Conservation (phyloP, 768 basidiomycete species). For the Tricholoma matsutake region DNA sequence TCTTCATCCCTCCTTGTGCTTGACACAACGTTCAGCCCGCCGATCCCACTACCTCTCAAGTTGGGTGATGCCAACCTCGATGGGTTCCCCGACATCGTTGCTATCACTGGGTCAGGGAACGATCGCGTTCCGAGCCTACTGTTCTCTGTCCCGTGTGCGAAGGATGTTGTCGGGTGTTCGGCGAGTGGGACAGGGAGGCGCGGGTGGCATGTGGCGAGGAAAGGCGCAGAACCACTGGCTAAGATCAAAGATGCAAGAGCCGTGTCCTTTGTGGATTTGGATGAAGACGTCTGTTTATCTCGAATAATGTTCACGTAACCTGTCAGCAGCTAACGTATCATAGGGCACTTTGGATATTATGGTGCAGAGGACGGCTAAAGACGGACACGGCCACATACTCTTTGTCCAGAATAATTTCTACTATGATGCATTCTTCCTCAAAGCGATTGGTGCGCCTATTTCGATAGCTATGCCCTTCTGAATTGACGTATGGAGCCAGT, state of each 20-base stretch:
- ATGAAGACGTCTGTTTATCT: constrained; percentile 72
- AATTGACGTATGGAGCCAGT: constrained; percentile 45
- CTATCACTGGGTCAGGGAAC: constrained; percentile 45
- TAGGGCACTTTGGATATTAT: constrained; percentile 91
- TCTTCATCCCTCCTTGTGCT: constrained; percentile 60
- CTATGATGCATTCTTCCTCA: constrained; percentile 98
- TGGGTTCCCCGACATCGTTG: constrained; percentile 87
- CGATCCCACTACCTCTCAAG: constrained; percentile 73
- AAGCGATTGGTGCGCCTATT: constrained; percentile 74
- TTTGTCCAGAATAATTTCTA: constrained; percentile 98
- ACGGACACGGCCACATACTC: constrained; percentile 55
- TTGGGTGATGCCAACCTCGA: constrained; percentile 91
- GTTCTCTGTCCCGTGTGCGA: constrained; percentile 58
- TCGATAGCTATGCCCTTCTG: background rate
- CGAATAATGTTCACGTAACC: background rate
- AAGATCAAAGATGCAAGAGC: constrained; percentile 75
- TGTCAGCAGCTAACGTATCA: background rate
- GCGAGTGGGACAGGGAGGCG: constrained; percentile 49
- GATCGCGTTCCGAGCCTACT: constrained; percentile 58
- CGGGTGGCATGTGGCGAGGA: constrained; percentile 56
- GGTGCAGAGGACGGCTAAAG: constrained; percentile 76
- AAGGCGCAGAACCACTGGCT: constrained; percentile 60
- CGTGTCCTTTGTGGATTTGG: constrained; percentile 84
- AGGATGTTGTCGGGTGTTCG: constrained; percentile 56
- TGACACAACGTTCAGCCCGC: constrained; percentile 61